phyloP scores from a whole-genome alignment of 805 yeast genomes.

The Saccharomycopsis selenospora region DNA sequence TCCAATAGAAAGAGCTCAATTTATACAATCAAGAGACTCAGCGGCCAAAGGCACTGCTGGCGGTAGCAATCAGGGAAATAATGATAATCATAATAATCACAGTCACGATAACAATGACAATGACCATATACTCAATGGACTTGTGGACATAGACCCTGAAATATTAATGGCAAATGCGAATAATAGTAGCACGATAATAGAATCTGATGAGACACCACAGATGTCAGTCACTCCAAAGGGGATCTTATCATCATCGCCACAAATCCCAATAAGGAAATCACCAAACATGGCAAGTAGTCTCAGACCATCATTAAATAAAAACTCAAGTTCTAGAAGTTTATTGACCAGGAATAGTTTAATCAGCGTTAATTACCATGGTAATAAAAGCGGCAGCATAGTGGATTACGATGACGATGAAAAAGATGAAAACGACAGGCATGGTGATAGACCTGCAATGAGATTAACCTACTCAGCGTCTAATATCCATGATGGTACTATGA shows the following conservation, averaged over 20 bases:
- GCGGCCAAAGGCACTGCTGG: too few relatives aligned
- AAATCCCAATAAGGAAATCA: neutral
- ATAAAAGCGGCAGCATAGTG: slow-evolving; percentile 5
- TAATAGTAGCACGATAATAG: neutral
- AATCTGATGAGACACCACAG: neutral
- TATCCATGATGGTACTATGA: slow-evolving; percentile 10
- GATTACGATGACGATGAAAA: neutral
- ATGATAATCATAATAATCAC: slow-evolving; percentile 2
- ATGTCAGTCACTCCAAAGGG: neutral
- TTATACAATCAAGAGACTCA: slow-evolving; percentile 9
- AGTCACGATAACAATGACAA: neutral
- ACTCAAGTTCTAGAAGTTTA: neutral
- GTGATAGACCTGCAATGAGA: slow-evolving; percentile 8
- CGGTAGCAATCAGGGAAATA: neutral
- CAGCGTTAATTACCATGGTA: too few relatives aligned
- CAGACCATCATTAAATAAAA: neutral
- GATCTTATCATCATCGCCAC: neutral
- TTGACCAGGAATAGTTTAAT: too few relatives aligned
- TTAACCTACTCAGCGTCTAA: slow-evolving; percentile 7
- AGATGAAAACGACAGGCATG: neutral
- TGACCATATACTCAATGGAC: neutral
- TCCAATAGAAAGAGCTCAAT: slow-evolving; percentile 15
- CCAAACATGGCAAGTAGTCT: too few relatives aligned
- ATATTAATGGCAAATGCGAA: neutral
- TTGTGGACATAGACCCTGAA: neutral